A percentile compares a stretch with the other conserved stretches of the same genome.
phyloP scores from a whole-genome alignment of 164 flowering plant species.

The Umbellularia californica region DNA sequence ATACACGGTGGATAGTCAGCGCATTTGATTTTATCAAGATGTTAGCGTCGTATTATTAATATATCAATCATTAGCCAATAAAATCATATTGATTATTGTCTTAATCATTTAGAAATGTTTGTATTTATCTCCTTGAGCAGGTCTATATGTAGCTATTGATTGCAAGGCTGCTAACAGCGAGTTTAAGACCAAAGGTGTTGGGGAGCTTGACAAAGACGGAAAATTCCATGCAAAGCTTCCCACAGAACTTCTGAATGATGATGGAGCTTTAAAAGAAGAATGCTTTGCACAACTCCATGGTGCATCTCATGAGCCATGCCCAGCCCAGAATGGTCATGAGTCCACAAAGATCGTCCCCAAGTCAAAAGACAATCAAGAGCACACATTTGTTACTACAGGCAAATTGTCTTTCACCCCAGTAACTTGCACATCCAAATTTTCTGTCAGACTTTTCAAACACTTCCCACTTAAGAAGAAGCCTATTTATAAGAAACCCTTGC shows the following conservation, averaged over 20 bases:
- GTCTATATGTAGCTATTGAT: slow-evolving; percentile 52
- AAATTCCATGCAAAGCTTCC: slow-evolving; percentile 60
- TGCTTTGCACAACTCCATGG: slow-evolving; percentile 75
- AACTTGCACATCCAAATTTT: slow-evolving; percentile 59
- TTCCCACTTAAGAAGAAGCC: slow-evolving; percentile 7
- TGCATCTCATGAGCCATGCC: slow-evolving; percentile 52
- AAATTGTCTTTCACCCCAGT: slow-evolving; percentile 53
- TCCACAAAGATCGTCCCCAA: slow-evolving; percentile 43
- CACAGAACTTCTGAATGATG: slow-evolving; percentile 29
- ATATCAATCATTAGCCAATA: no score
- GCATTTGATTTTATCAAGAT: no score
- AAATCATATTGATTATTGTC: no score
- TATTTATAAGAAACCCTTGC: neutral
- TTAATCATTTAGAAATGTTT: neutral
- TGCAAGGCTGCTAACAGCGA: slow-evolving; percentile 56
- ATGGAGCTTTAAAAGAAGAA: slow-evolving; percentile 53
- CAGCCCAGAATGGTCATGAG: slow-evolving; percentile 47
- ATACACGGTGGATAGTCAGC: no score
- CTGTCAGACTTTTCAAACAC: slow-evolving; percentile 18
- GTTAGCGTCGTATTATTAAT: no score
- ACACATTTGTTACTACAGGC: slow-evolving; percentile 32
- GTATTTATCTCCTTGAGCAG: slow-evolving; percentile 28
- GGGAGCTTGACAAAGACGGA: slow-evolving; percentile 60
- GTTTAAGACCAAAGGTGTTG: slow-evolving; percentile 44
- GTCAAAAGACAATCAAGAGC: slow-evolving; percentile 38